Evolutionary conservation across 768 basidiomycete species (phyloP), one percentile per base, ranked within the genome.

Genomic region (Mycena capillaripes): DNA sequence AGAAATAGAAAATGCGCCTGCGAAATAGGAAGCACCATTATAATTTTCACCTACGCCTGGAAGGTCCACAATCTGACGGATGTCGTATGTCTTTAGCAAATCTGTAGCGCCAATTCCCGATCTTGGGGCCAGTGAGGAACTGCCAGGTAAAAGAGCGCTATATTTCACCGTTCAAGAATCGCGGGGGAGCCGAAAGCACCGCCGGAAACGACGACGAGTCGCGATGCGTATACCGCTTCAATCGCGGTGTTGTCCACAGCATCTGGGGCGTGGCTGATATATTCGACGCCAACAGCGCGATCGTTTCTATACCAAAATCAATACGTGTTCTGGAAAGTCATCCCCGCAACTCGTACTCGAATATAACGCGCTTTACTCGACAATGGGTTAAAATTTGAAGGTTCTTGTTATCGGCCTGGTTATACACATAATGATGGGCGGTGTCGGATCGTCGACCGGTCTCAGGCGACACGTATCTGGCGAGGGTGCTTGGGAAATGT

Each of bases 21-120:
- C 25, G 5, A 29, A 52, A 42, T 11, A 30, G 14, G 44, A 62
- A 46, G 32, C 23, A 87, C 89, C 90, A 73, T 86, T 84, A 62
- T 88, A 90, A 72, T 94, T 89, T 77, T 92, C 91, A 14, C 95
- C 94, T 0, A 97, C 94, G 21, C 91, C 92, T 1, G 93, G 92
- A 17, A 95, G 87, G 64, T 93, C 89, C 17, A 93, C 85, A 30
- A 89, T 59, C 69, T 85, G 82, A 9, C 81, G 74, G 36, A 95
- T 86, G 14, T 83, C 84, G 62, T 87, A 81, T 38, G 80, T 81
- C 46, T 86, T 76, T 46, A 95, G 81, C 46, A 92, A 74, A 0
- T 80, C 77, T 3, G 78, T 74, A 0, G 87, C 84, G 3, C 95
- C 95, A 64, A 97, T 91, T 8, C 95, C 93, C 0, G 91, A 92